Base-by-base conservation (phyloP, 2,329 filamentous ascomycete genomes). In the Lizonia empirigonia region DNA sequence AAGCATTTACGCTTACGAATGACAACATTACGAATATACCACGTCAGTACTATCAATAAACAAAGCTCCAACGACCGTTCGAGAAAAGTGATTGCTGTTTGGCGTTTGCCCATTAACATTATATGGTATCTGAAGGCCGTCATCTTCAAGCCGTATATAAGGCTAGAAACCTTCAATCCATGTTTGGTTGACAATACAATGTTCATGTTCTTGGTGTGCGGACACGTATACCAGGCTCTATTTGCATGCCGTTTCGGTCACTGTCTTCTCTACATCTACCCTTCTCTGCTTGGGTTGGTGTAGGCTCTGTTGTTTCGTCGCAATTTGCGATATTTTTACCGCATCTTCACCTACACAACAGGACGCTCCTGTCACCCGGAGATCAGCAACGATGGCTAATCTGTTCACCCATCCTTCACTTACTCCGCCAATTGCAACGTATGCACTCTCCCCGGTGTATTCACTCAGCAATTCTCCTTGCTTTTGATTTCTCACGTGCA, bases 21-120 rank as follows among this genome's bases (percentile, higher is more conserved):
- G 35, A 39, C 37, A 38, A 47, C n/a, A 27, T 27, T 20, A 42
- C 19, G 42, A 47, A 42, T 37, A 52, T 44, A 38, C 37, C 42
- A 46, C 24, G n/a, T 22, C 27, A 32, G 36, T 20, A 37, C 8
- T 18, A 7, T 47, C 37, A 47, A 52, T 44, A 37, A 42, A 44
- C 7, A 23, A 32, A 10, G 18, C 38, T n/a, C 9, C 18, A 44
- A 47, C 19, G 44, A 41, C 10, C 15, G 29, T 22, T 46, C 19
- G 36, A n/a, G 9, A 23, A 9, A 16, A 8, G 34, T 37, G 26
- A 37, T 47, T 37, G 24, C 27, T n/a, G 15, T 26, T 20, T 37
- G 20, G 23, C 19, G 12, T 44, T 29, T 44, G 26, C 22, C 20
- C 33, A 15, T 16, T 20, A 2, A 22, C 13, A 23, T 32, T 12